phyloP scores from a whole-genome alignment of 2,329 filamentous ascomycete species.

The Helminthosporium solani region DNA sequence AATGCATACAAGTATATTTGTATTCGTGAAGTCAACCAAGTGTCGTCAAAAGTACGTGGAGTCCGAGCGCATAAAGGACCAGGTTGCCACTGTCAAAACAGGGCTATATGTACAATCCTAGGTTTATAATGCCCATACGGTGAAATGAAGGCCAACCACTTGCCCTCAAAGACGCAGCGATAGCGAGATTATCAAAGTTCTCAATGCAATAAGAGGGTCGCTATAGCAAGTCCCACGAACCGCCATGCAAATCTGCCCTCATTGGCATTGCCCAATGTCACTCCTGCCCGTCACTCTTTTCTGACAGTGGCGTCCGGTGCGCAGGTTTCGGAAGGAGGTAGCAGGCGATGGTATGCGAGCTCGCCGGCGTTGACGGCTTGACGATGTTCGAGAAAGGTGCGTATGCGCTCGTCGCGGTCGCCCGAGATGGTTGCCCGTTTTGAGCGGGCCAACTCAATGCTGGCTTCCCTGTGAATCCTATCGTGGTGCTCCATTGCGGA shows the following conservation, averaged over 20 bases:
- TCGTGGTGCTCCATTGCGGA: constrained; percentile 67
- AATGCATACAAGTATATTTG: background rate
- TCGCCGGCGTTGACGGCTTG: constrained; percentile 45
- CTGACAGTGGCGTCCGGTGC: constrained; percentile 43
- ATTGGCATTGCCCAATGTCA: too few relatives aligned
- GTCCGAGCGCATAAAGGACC: constrained; percentile 18
- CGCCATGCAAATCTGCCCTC: too few relatives aligned
- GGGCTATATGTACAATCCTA: constrained; percentile 18
- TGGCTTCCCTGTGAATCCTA: constrained; percentile 65
- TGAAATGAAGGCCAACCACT: constrained; percentile 19
- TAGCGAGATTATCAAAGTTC: background rate
- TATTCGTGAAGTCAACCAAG: constrained; percentile 3
- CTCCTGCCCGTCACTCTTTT: constrained; percentile 23
- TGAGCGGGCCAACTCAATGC: constrained; percentile 61
- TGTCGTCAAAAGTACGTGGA: constrained; percentile 23
- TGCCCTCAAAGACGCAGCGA: constrained; percentile 16
- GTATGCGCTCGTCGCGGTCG: constrained; percentile 60
- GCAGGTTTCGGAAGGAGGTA: constrained; percentile 50
- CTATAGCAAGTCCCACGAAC: too few relatives aligned
- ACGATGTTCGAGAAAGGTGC: constrained; percentile 67
- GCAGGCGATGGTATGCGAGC: constrained; percentile 47
- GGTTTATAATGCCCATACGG: constrained; percentile 20
- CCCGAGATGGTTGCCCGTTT: constrained; percentile 54
- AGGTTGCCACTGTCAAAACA: constrained; percentile 16
- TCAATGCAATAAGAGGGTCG: constrained; percentile 2